phyloP scores from a whole-genome alignment of 1,284 basidiomycete genomes.

The Leccinum laetum region DNA sequence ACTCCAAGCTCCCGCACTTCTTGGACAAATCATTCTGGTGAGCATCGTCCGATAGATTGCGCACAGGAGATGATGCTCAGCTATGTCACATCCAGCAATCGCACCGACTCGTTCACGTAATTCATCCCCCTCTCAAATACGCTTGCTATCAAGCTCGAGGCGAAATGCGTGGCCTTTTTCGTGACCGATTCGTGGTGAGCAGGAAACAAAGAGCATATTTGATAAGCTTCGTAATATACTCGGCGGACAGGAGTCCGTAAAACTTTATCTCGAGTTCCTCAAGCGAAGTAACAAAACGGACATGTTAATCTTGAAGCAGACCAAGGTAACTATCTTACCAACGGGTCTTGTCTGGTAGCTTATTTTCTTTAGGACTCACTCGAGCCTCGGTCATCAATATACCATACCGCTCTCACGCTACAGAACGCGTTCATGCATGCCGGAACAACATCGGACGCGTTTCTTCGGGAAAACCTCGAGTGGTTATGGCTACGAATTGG shows the following conservation, averaged over 20 bases:
- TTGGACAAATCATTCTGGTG: too few species aligned
- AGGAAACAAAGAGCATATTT: conserved; percentile 64
- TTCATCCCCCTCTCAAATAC: too few species aligned
- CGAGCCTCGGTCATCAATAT: conserved; percentile 94
- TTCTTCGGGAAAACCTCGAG: conserved; percentile 92
- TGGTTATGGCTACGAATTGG: conserved; percentile 98
- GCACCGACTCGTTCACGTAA: too few species aligned
- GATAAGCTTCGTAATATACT: conserved; percentile 81
- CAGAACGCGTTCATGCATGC: conserved; percentile 97
- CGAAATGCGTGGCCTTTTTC: background rate
- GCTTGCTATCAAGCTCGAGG: too few species aligned
- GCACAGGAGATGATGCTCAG: too few species aligned
- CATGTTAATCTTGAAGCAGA: conserved; percentile 86
- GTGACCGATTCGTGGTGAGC: conserved; percentile 16
- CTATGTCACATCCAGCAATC: too few species aligned
- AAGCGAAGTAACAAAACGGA: conserved; percentile 93
- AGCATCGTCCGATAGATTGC: too few species aligned
- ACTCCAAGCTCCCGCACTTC: too few species aligned
- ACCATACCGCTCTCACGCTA: conserved; percentile 92
- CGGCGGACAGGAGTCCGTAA: conserved; percentile 86
- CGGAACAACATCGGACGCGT: conserved; percentile 91
- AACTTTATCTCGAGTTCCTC: conserved; percentile 92
- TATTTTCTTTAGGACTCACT: conserved; percentile 66
- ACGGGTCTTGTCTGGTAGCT: background rate
- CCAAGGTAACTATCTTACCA: conserved; percentile 60